Percentiles rank a stretch among this genome's conserved stretches.
Conservation (phyloP, 225 moss, liverwort and hornwort species). For the Physcomitrellopsis africana region DNA sequence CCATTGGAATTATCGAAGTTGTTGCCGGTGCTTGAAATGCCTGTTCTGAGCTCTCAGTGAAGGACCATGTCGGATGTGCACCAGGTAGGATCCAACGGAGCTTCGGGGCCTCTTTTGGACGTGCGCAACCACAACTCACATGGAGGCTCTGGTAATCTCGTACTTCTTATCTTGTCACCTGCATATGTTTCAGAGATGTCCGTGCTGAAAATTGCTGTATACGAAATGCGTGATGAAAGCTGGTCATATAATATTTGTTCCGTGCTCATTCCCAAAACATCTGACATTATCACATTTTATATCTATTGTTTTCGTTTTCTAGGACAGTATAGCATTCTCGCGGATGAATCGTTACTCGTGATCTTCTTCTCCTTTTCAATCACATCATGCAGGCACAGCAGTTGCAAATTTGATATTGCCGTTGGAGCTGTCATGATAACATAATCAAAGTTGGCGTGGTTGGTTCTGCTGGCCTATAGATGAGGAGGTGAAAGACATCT, state of each 20-base stretch:
- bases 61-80: slow-evolving; percentile 6
- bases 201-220: too few relatives aligned
- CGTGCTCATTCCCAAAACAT: too few relatives aligned
- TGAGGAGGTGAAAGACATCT: slow-evolving; percentile 76
- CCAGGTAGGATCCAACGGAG: slow-evolving; percentile 11
- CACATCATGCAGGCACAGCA: not conserved
- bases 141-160: slow-evolving; percentile 5
- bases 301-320: too few relatives aligned
- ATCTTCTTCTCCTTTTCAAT: too few relatives aligned
- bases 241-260: too few relatives aligned
- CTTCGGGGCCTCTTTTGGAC: slow-evolving; percentile 33
- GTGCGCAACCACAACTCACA: slow-evolving; percentile 35
- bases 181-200: too few relatives aligned
- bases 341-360: too few relatives aligned
- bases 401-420: not conserved
- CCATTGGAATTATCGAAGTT: too few relatives aligned
- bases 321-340: too few relatives aligned
- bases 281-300: too few relatives aligned
- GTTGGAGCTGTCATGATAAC: not conserved
- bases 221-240: too few relatives aligned
- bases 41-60: not conserved
- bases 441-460: too few relatives aligned
- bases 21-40: not conserved
- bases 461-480: slow-evolving; percentile 34
- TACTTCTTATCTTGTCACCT: not conserved